phyloP scores from a whole-genome alignment of 176 grass and related monocot genomes.

The sorghum (Sorghum bicolor) region DNA sequence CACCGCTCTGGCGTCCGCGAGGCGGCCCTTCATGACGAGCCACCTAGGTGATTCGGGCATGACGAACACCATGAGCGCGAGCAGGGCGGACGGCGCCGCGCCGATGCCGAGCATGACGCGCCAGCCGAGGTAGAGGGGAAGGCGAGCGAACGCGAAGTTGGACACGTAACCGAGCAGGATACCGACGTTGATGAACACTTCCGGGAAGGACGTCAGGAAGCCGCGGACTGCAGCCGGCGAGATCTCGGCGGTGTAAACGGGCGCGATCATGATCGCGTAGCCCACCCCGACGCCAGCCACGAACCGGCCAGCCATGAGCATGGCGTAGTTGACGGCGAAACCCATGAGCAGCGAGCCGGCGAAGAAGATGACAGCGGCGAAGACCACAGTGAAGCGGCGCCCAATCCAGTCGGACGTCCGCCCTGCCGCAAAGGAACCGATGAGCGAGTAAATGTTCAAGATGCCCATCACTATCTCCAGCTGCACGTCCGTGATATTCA shows the following conservation, averaged over 20 bases:
- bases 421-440: conserved; percentile 53
- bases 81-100: conserved; percentile 43
- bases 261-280: conserved; percentile 57
- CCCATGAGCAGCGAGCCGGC: conserved; percentile 53
- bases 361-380: conserved; percentile 52
- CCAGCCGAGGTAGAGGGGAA: conserved; percentile 46
- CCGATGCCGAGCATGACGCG: conserved; percentile 69
- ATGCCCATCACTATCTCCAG: conserved; percentile 60
- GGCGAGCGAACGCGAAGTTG: conserved; percentile 45
- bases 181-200: conserved; percentile 60
- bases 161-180: conserved; percentile 65
- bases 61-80: conserved; percentile 37
- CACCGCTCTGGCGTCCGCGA: conserved; percentile 5
- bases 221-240: conserved; percentile 48
- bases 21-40: conserved; percentile 74
- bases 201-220: conserved; percentile 53
- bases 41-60: conserved; percentile 77
- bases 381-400: conserved; percentile 51
- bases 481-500: conserved; percentile 47
- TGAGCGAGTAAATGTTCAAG: conserved; percentile 51
- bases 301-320: conserved; percentile 62
- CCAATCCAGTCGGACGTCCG: conserved; percentile 69
- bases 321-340: conserved; percentile 36
- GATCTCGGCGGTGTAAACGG: conserved; percentile 64
- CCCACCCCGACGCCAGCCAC: conserved; percentile 58